Percentiles rank a stretch among this genome's conserved stretches.
These are phyloP conservation scores for Cymbopogon flexuosus DNA, from an alignment of 202 grass and related monocot species.

Conservation along the genomic window DNA sequence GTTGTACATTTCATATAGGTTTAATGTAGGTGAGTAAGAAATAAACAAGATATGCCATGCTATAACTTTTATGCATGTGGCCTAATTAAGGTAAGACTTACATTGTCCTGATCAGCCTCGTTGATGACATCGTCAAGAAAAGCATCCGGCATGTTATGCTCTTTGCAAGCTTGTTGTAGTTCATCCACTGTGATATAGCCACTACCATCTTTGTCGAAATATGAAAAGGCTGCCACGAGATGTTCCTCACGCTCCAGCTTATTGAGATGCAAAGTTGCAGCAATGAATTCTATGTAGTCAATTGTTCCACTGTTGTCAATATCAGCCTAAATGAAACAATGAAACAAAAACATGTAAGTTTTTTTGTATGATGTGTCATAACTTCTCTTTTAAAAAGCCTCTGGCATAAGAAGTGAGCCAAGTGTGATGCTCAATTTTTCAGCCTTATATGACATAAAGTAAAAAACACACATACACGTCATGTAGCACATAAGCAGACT, in stretches of 20 bases:
- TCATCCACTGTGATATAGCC: conserved; percentile 90
- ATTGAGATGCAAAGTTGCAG: conserved; percentile 85
- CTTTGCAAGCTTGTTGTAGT: conserved; percentile 74
- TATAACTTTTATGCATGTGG: not conserved
- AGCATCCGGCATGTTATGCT: conserved; percentile 86
- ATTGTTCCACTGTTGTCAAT: conserved; percentile 86
- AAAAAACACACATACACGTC: not conserved
- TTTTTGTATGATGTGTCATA: conserved; percentile 21
- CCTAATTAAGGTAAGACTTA: conserved; percentile 38
- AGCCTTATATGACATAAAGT: not conserved
- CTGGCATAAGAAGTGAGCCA: conserved; percentile 17
- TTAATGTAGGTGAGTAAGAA: not conserved
- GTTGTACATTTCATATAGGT: conserved; percentile 9
- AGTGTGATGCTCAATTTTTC: conserved; percentile 5
- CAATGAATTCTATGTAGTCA: conserved; percentile 86
- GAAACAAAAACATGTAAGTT: conserved; percentile 24
- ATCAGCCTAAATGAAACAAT: conserved; percentile 52
- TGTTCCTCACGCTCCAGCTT: conserved; percentile 81
- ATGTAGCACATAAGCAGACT: conserved; percentile 12
- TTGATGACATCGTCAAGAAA: conserved; percentile 89
- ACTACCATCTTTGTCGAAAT: conserved; percentile 86
- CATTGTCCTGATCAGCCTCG: conserved; percentile 78
- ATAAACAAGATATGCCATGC: not conserved
- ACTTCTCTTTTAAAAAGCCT: conserved; percentile 25
- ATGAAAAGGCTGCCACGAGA: conserved; percentile 76